Evolutionary conservation across 2,329 filamentous ascomycete species (phyloP), one percentile per base, ranked within the genome.

Genomic region (Pestalotiopsis sp.): DNA sequence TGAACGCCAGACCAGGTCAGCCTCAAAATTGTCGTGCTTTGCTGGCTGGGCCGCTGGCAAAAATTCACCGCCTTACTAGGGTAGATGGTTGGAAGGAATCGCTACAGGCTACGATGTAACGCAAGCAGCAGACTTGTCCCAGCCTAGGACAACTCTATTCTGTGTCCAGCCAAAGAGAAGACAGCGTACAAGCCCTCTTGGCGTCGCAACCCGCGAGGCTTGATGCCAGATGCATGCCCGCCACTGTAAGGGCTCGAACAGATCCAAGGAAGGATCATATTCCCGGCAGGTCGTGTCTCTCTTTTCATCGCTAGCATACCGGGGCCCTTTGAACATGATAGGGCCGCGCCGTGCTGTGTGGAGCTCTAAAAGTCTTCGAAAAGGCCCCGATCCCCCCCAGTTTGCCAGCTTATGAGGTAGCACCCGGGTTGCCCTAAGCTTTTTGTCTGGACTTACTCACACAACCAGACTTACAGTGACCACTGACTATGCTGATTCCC

Each of bases 31-130:
- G 57, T 17, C 57, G 14, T 14, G 57, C 31, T 59, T 5, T 14
- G 45, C 45, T 52, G n/a, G n/a, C 57, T 36, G 57, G 14, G n/a
- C 20, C 13, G 20, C 59, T 39, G 59, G 36, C 11, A 5, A 36
- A 17, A 27, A 62, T 17, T 52, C 59, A 62, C 59, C 59, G 59
- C 59, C 59, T 62, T 62, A 62, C 59, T 62, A 39, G 59, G 59
- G 59, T 39, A 20, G 27, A 2, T 52, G 23, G 17, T 23, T 36
- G 23, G n/a, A 39, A 36, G 25, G 25, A 62, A 62, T 36, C 13
- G 11, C 36, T 11, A 25, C n/a, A 20, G 12, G 56, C 56, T 20
- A 13, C 59, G 31, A 62, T 62, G 59, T 36, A 39, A 62, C 59
- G 59, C 59, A 11, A 31, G 5, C 38, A 31, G 31, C 36, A n/a